phyloP scores from a whole-genome alignment of 495 filamentous ascomycete species.

The Neurospora sp. region DNA sequence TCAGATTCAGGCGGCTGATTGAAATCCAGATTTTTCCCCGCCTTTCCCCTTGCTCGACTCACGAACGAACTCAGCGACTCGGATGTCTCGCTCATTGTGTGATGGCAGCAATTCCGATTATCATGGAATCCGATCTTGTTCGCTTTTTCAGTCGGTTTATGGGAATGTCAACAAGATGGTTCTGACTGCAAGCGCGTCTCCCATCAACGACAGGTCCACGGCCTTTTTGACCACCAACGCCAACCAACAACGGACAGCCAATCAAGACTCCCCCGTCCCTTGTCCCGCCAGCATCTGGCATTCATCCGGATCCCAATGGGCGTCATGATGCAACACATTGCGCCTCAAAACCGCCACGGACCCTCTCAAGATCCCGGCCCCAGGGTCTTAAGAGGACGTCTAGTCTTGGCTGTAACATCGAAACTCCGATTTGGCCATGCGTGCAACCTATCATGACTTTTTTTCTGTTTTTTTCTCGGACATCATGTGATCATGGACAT shows the following conservation, averaged over 20 bases:
- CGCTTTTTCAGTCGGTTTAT: neutral
- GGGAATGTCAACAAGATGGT: neutral
- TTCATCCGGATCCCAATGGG: neutral
- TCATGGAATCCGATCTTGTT: neutral
- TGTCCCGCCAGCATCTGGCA: neutral
- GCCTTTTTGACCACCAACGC: neutral
- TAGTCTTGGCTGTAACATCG: neutral
- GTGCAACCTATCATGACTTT: neutral
- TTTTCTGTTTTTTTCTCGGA: neutral
- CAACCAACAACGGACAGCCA: neutral
- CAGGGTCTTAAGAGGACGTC: neutral
- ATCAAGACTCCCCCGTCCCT: neutral
- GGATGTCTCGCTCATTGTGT: neutral
- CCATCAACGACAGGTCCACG: neutral
- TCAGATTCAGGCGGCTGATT: neutral
- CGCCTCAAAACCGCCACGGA: neutral
- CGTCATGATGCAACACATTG: neutral
- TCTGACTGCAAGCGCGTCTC: neutral
- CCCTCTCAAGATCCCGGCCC: neutral
- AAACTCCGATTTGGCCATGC: too few species aligned
- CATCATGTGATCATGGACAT: neutral
- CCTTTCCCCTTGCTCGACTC: neutral
- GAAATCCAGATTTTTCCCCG: neutral
- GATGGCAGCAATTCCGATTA: neutral
- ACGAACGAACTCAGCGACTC: neutral